Evolutionary conservation across 2,329 filamentous ascomycete genomes (phyloP).

Genomic region (Aspergillus versicolor): DNA sequence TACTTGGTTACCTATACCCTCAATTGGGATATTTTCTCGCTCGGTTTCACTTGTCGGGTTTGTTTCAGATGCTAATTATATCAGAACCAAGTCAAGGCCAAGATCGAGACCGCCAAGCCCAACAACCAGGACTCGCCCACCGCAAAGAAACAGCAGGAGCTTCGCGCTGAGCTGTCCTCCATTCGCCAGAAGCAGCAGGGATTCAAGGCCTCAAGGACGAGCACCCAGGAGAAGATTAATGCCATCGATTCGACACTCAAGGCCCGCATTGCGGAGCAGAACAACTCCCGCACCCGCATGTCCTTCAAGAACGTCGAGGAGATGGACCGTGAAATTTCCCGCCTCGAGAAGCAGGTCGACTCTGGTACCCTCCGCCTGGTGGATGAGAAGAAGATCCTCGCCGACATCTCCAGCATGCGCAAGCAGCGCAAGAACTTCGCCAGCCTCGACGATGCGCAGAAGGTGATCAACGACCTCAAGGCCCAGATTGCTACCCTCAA

Average conservation of each 20-base stretch:
- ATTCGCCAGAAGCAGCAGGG: slow-evolving; percentile 86
- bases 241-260: slow-evolving; percentile 86
- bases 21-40: neutral
- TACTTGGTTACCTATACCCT: neutral
- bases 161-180: slow-evolving; percentile 75
- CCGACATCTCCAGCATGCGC: slow-evolving; percentile 76
- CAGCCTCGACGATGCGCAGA: slow-evolving; percentile 79
- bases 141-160: slow-evolving; percentile 80
- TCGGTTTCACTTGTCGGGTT: neutral
- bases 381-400: slow-evolving; percentile 91
- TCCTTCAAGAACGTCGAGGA: slow-evolving; percentile 86
- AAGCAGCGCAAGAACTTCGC: slow-evolving; percentile 91
- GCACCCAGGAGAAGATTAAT: slow-evolving; percentile 87
- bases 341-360: slow-evolving; percentile 82
- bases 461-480: slow-evolving; percentile 84
- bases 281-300: slow-evolving; percentile 76
- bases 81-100: slow-evolving; percentile 85
- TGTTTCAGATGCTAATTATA: slow-evolving; percentile 9
- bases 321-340: slow-evolving; percentile 76
- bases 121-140: slow-evolving; percentile 79
- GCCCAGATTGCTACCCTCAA: slow-evolving; percentile 84
- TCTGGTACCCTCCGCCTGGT: slow-evolving; percentile 90
- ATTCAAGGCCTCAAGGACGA: slow-evolving; percentile 77
- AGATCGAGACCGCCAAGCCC: slow-evolving; percentile 79
- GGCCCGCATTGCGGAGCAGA: slow-evolving; percentile 80